Percentiles rank a stretch among this genome's conserved stretches.
Conservation (phyloP, 352 stramenopile genomes). For the Globisporangium camurandrum region DNA sequence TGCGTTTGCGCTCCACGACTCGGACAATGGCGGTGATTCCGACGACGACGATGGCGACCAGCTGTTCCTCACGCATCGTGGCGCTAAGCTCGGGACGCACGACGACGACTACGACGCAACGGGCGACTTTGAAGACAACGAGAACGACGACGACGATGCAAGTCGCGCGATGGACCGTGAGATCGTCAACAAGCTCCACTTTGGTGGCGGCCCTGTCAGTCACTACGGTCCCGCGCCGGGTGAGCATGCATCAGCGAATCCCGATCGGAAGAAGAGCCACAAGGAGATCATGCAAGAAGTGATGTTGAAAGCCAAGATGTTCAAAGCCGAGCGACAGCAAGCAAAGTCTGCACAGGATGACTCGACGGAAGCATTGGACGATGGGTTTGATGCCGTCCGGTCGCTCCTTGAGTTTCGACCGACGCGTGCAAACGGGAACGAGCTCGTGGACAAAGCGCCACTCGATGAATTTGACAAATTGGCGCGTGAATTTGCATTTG, state of each 20-base stretch:
- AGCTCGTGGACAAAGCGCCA: slow-evolving; percentile 52
- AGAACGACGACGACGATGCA: slow-evolving; percentile 71
- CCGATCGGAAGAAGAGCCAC: slow-evolving; percentile 66
- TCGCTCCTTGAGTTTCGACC: slow-evolving; percentile 72
- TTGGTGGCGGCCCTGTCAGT: slow-evolving; percentile 50
- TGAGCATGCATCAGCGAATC: slow-evolving; percentile 9
- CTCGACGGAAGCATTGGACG: slow-evolving; percentile 65
- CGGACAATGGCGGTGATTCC: no score
- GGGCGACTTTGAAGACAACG: slow-evolving; percentile 31
- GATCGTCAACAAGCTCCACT: slow-evolving; percentile 84
- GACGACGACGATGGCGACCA: slow-evolving; percentile 63
- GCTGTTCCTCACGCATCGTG: slow-evolving; percentile 73
- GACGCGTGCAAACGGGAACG: slow-evolving; percentile 53
- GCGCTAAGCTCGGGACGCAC: slow-evolving; percentile 60
- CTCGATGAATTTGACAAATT: slow-evolving; percentile 86
- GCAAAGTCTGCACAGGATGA: slow-evolving; percentile 80
- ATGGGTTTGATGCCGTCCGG: slow-evolving; percentile 57
- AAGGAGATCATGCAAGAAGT: slow-evolving; percentile 90
- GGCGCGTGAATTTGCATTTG: slow-evolving; percentile 79
- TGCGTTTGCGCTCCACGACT: slow-evolving; percentile 72
- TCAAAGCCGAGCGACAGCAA: slow-evolving; percentile 84
- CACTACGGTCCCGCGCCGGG: slow-evolving; percentile 11
- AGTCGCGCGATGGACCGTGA: slow-evolving; percentile 65
- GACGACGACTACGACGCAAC: slow-evolving; percentile 56
- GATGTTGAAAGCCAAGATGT: slow-evolving; percentile 89